Evolutionary conservation across 768 basidiomycete genomes (phyloP).

Genomic region (Panaeolus cyanescens): DNA sequence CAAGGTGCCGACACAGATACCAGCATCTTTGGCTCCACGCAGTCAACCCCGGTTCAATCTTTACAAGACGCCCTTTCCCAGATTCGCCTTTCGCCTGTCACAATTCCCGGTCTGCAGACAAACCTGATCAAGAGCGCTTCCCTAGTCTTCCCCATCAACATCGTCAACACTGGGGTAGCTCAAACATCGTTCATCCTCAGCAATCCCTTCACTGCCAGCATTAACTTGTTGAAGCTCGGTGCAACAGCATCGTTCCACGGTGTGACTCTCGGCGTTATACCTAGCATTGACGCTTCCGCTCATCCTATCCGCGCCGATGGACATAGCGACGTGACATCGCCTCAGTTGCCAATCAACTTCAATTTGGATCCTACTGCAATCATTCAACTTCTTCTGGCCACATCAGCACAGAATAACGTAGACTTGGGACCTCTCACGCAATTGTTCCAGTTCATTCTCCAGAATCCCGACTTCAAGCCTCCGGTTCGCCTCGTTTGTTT

Average conservation of each 20-base stretch:
- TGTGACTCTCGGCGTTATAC: constrained; percentile 59
- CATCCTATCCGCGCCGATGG: constrained; percentile 62
- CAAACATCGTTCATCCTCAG: constrained; percentile 56
- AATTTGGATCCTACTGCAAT: constrained; percentile 66
- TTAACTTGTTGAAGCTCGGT: constrained; percentile 58
- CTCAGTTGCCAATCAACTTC: constrained; percentile 58
- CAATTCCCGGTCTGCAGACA: constrained; percentile 63
- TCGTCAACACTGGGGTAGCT: constrained; percentile 61
- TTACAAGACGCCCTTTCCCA: constrained; percentile 61
- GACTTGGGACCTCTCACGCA: constrained; percentile 60
- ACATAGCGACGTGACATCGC: constrained; percentile 59
- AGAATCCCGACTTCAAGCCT: constrained; percentile 51
- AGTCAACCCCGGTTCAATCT: constrained; percentile 61
- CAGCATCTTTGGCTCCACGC: constrained; percentile 54
- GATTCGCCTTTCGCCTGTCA: constrained; percentile 60
- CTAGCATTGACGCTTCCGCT: constrained; percentile 53
- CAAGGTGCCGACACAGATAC: constrained; percentile 60
- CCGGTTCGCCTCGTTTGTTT: constrained; percentile 37
- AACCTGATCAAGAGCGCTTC: constrained; percentile 59
- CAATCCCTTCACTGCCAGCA: constrained; percentile 74
- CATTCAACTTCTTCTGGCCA: constrained; percentile 52
- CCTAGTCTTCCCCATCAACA: constrained; percentile 62
- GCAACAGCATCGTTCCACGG: constrained; percentile 58
- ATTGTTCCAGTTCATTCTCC: constrained; percentile 55
- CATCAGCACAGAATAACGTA: constrained; percentile 55